Conservation (phyloP, 2,329 filamentous ascomycete species). For the Verticillium longisporum region DNA sequence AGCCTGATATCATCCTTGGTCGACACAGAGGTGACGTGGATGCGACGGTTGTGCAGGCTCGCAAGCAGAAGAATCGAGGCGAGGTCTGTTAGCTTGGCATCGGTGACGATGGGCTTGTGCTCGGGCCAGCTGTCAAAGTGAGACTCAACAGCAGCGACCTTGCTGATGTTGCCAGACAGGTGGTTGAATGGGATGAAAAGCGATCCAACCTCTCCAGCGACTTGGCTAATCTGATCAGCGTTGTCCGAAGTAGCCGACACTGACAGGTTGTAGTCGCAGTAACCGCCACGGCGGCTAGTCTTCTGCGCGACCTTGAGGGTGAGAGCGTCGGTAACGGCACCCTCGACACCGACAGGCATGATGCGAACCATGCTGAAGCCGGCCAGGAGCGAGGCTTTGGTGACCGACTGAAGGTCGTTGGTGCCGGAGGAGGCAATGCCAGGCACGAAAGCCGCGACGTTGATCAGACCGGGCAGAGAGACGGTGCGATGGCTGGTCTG, state of each 20-base stretch:
- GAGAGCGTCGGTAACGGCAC: constrained; percentile 64
- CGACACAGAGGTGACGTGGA: constrained; percentile 76
- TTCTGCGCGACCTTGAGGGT: constrained; percentile 66
- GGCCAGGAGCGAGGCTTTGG: constrained; percentile 65
- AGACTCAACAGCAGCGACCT: constrained; percentile 70
- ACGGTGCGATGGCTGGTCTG: constrained; percentile 81
- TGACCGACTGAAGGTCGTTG: constrained; percentile 62
- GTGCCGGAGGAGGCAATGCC: constrained; percentile 59
- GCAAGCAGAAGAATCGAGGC: constrained; percentile 74
- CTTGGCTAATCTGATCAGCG: constrained; percentile 65
- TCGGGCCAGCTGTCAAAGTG: constrained; percentile 74
- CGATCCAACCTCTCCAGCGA: constrained; percentile 68
- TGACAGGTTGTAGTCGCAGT: constrained; percentile 76
- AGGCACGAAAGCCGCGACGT: constrained; percentile 74
- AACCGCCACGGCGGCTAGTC: constrained; percentile 60
- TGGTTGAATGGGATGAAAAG: constrained; percentile 81
- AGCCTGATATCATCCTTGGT: constrained; percentile 73
- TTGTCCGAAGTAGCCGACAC: constrained; percentile 68
- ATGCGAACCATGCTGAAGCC: constrained; percentile 77
- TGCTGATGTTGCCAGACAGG: constrained; percentile 75
- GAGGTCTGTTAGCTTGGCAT: constrained; percentile 73
- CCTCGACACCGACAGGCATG: constrained; percentile 68
- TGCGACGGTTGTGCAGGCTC: constrained; percentile 69
- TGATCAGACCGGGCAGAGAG: constrained; percentile 68
- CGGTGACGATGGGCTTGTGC: constrained; percentile 74